These are phyloP conservation scores for Eleusine coracana DNA, from an alignment of 176 grass and related monocot genomes.

Conservation along the genomic window DNA sequence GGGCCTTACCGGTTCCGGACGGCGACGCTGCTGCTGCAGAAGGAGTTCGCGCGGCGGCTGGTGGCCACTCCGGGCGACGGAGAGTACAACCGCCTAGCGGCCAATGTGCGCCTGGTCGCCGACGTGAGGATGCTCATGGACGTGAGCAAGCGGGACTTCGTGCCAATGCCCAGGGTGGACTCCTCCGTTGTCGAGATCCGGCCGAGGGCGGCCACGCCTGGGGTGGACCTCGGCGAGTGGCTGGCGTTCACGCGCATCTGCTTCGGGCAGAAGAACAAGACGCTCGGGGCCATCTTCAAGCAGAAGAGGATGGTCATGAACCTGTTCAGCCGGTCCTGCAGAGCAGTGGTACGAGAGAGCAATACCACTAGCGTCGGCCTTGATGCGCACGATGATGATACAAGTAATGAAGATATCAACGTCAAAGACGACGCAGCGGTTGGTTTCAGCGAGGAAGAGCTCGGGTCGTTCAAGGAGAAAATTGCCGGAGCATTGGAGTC, in stretches of 20 bases:
- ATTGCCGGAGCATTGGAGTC: constrained; percentile 55
- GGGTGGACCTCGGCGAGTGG: constrained; percentile 69
- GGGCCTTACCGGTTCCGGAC: constrained; percentile 56
- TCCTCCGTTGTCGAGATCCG: constrained; percentile 80
- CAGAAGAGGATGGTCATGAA: constrained; percentile 80
- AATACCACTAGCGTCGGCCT: neutral
- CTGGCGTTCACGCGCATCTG: constrained; percentile 74
- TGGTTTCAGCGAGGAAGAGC: constrained; percentile 34
- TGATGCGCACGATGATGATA: neutral
- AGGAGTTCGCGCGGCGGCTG: constrained; percentile 82
- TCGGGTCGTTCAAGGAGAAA: constrained; percentile 58
- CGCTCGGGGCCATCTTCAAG: constrained; percentile 88
- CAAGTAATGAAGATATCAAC: neutral
- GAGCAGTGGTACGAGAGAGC: neutral
- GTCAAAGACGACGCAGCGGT: neutral
- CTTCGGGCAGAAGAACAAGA: constrained; percentile 92
- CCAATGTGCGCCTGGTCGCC: constrained; percentile 65
- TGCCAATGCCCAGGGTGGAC: constrained; percentile 80
- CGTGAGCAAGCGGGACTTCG: constrained; percentile 83
- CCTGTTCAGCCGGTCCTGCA: constrained; percentile 44
- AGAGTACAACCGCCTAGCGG: constrained; percentile 84
- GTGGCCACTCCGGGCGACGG: constrained; percentile 63
- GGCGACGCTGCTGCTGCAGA: constrained; percentile 76
- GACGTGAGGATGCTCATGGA: constrained; percentile 62
- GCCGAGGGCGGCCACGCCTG: constrained; percentile 1